Evolutionary conservation across 2,329 filamentous ascomycete species (phyloP).

Genomic region (Penicillium corylophilum): DNA sequence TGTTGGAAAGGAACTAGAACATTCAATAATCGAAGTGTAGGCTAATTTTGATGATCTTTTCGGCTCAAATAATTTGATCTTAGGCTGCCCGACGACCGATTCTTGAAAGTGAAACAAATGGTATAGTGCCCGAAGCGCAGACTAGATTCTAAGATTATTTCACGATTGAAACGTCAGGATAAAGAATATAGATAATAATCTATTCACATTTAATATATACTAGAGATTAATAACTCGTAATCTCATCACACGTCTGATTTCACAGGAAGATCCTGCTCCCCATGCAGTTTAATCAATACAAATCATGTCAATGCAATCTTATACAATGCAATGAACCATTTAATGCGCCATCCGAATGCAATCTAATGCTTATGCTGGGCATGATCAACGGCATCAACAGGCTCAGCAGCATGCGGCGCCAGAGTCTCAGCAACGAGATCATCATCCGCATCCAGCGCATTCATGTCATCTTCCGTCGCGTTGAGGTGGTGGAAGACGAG

Average conservation of each 20-base stretch:
- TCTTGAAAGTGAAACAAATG: too few relatives aligned
- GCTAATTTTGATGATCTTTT: too few relatives aligned
- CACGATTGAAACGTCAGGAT: neutral
- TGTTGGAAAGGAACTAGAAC: too few relatives aligned
- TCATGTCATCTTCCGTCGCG: slow-evolving; percentile 51
- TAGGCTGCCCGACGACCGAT: too few relatives aligned
- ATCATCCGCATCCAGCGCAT: slow-evolving; percentile 46
- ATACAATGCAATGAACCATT: neutral
- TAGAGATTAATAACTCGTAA: slow-evolving; percentile 1
- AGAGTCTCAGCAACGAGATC: slow-evolving; percentile 4
- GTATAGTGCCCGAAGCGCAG: too few relatives aligned
- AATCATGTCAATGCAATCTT: neutral
- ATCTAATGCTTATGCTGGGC: neutral
- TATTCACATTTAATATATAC: neutral
- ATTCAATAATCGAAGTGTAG: too few relatives aligned
- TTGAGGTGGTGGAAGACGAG: slow-evolving; percentile 51
- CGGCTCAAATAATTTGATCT: too few relatives aligned
- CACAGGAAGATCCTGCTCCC: neutral
- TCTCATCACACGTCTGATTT: neutral
- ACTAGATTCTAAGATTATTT: too few relatives aligned
- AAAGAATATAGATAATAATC: neutral
- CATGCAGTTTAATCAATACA: neutral
- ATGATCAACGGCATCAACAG: neutral
- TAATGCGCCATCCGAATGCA: too few relatives aligned
- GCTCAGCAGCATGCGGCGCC: neutral